Evolutionary conservation across 2,329 filamentous ascomycete species (phyloP).

Genomic region (Paraphoma sp.): DNA sequence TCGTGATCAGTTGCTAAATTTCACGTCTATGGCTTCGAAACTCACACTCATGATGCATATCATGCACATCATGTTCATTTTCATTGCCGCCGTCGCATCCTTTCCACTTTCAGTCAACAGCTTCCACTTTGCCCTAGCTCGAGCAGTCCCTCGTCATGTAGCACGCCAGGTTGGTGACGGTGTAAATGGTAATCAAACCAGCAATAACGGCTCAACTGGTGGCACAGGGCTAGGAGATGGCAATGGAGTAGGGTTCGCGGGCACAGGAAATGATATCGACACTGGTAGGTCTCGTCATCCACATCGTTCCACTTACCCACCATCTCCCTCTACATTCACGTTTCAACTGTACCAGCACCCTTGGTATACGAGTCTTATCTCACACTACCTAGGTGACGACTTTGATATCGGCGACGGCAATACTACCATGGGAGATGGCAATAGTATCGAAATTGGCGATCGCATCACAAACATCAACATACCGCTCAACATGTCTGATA

Average conservation of each 20-base stretch:
- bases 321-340: no score
- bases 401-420: slow-evolving; percentile 4
- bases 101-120: no score
- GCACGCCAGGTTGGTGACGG: slow-evolving; percentile 1
- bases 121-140: no score
- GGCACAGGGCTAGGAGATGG: slow-evolving; percentile 1
- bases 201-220: background rate
- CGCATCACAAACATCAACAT: slow-evolving; percentile 4
- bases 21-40: no score
- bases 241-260: slow-evolving; percentile 1
- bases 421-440: slow-evolving; percentile 4
- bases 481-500: background rate
- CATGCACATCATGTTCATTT: no score
- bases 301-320: no score
- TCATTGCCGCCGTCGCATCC: no score
- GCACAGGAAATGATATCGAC: slow-evolving; percentile 4
- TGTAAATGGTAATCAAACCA: slow-evolving; percentile 1
- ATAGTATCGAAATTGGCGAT: slow-evolving; percentile 2
- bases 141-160: background rate
- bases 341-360: no score
- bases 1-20: no score
- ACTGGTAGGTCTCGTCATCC: background rate
- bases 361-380: background rate
- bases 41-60: no score
- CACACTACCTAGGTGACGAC: background rate